Conservation (phyloP, 1,284 basidiomycete genomes). For the Stygiomarasmius scandens region DNA sequence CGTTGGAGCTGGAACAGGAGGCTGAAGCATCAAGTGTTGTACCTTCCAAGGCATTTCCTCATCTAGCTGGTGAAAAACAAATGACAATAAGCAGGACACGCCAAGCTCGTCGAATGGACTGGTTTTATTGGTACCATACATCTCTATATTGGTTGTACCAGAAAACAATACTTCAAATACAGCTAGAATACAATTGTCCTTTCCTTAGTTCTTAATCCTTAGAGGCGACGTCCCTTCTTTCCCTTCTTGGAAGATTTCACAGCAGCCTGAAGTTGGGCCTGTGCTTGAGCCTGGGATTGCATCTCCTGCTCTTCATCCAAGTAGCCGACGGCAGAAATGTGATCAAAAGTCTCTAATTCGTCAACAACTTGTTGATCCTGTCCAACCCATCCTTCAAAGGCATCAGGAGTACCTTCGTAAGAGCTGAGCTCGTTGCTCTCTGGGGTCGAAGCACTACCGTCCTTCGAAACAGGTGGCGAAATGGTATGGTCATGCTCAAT, state of each 20-base stretch:
- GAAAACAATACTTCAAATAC: background rate
- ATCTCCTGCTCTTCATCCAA: slow-evolving; percentile 60
- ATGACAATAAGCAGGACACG: too few relatives aligned
- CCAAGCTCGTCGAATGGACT: too few relatives aligned
- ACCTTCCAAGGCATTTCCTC: too few relatives aligned
- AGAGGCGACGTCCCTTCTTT: slow-evolving; percentile 7
- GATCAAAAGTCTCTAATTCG: slow-evolving; percentile 67
- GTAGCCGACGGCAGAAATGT: slow-evolving; percentile 59
- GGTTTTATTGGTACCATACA: too few relatives aligned
- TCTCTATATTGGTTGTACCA: background rate
- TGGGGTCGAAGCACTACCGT: background rate
- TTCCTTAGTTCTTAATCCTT: background rate
- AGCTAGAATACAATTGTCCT: slow-evolving; percentile 10
- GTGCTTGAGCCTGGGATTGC: slow-evolving; percentile 1
- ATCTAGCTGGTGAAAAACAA: too few relatives aligned
- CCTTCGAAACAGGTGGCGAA: background rate
- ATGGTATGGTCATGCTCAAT: background rate
- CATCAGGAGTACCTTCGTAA: slow-evolving; percentile 15
- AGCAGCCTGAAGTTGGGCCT: background rate
- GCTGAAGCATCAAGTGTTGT: too few relatives aligned
- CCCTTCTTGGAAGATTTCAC: slow-evolving; percentile 10
- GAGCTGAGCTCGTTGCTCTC: background rate
- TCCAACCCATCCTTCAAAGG: slow-evolving; percentile 53
- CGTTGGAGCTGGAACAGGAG: too few relatives aligned
- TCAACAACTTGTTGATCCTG: slow-evolving; percentile 61